These are phyloP conservation scores for Seminavis robusta DNA, from an alignment of 108 stramenopile genomes.

Conservation along the genomic window DNA sequence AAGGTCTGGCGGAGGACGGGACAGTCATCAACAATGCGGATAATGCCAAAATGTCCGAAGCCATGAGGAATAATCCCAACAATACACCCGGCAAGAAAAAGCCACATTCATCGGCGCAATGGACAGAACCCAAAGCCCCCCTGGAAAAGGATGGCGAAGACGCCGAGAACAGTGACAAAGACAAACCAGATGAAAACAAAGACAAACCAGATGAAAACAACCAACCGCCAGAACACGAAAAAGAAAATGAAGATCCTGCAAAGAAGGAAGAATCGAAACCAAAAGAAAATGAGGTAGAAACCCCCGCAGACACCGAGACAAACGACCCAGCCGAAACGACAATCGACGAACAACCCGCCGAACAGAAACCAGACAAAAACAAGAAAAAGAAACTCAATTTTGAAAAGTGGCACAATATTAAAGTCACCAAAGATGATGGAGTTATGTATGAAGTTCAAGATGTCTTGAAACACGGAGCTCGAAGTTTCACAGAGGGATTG, in stretches of 20 bases:
- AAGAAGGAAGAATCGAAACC: too few species aligned
- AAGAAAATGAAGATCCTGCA: not conserved
- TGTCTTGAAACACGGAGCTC: constrained; percentile 51
- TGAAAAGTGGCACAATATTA: constrained; percentile 17
- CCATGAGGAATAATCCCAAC: constrained; percentile 23
- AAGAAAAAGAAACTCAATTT: too few species aligned
- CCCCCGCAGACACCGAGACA: too few species aligned
- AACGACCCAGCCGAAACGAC: too few species aligned
- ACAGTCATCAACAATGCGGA: constrained; percentile 37
- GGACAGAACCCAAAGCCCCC: too few species aligned
- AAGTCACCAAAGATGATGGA: constrained; percentile 30
- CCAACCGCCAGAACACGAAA: not conserved
- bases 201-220: not conserved
- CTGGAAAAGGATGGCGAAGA: constrained; percentile 9
- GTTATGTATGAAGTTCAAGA: constrained; percentile 48
- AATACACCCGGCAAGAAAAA: too few species aligned
- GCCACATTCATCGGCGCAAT: too few species aligned
- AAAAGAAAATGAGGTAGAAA: too few species aligned
- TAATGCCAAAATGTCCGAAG: constrained; percentile 42
- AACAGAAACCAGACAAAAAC: too few species aligned
- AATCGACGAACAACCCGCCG: too few species aligned
- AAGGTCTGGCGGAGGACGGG: constrained; percentile 14
- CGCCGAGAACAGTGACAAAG: constrained; percentile 13
- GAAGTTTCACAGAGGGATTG: not conserved
- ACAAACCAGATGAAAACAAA: constrained; percentile 3